phyloP scores from a whole-genome alignment of 2,329 filamentous ascomycete species.

The Cladorrhinum sp. region DNA sequence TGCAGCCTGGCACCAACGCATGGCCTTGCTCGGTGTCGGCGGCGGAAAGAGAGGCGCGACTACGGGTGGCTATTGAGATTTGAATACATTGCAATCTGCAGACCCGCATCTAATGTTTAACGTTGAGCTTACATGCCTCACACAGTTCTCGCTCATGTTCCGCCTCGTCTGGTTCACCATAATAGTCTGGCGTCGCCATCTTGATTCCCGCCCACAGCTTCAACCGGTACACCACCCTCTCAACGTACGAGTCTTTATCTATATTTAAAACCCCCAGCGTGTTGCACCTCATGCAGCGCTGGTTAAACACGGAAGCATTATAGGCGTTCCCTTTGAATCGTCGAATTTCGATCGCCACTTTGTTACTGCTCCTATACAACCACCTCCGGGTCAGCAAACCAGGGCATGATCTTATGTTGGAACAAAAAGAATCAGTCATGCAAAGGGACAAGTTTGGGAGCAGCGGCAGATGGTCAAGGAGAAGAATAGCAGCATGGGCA shows the following conservation, averaged over 20 bases:
- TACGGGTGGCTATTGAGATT: too few relatives aligned
- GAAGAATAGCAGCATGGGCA: too few relatives aligned
- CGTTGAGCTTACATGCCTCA: too few relatives aligned
- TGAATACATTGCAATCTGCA: too few relatives aligned
- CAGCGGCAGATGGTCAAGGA: too few relatives aligned
- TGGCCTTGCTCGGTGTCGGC: slow-evolving; percentile 13
- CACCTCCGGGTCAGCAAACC: too few relatives aligned
- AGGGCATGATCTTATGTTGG: too few relatives aligned
- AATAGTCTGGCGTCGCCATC: background rate
- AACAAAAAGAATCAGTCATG: too few relatives aligned
- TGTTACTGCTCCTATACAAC: background rate
- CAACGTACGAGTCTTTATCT: background rate
- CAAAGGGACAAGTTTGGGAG: too few relatives aligned
- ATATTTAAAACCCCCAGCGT: background rate
- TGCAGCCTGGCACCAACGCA: slow-evolving; percentile 16
- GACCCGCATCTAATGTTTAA: too few relatives aligned
- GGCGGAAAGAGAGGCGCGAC: slow-evolving; percentile 1
- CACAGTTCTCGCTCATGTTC: too few relatives aligned
- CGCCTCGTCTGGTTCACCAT: too few relatives aligned
- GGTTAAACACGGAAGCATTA: background rate
- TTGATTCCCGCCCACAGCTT: background rate
- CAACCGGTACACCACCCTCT: background rate
- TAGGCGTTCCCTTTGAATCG: background rate
- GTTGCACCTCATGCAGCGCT: background rate
- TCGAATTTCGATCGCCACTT: background rate